Percentiles rank a stretch among this genome's conserved stretches.
These are phyloP conservation scores for Yamadazyma paraphyllophila DNA, from an alignment of 805 yeast genomes.

Conservation along the genomic window DNA sequence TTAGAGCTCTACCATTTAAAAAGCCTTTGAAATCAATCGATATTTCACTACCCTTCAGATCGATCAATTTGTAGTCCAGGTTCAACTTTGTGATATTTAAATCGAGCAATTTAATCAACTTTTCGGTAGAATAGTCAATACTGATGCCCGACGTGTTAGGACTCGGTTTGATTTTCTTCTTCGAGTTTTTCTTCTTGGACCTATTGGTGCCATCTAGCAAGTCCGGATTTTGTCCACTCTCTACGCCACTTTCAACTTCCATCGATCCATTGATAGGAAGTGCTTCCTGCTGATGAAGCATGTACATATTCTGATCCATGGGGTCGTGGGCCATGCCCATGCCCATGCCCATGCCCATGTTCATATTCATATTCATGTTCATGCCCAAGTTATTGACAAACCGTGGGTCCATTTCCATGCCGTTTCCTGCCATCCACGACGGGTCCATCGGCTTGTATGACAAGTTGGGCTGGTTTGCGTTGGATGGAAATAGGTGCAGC, in stretches of 20 bases:
- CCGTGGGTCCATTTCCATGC: background rate
- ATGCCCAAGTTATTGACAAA: background rate
- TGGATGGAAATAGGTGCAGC: slow-evolving; percentile 1
- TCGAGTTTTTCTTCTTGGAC: slow-evolving; percentile 2
- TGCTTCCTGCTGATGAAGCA: background rate
- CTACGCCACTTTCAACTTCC: slow-evolving; percentile 4
- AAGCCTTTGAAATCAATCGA: slow-evolving; percentile 32
- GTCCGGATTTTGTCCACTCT: background rate
- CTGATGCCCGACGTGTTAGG: slow-evolving; percentile 8
- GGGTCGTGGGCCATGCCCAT: background rate
- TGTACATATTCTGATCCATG: slow-evolving; percentile 1
- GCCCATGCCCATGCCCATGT: background rate
- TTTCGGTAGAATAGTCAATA: slow-evolving; percentile 27
- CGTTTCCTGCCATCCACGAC: background rate
- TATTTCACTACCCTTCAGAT: slow-evolving; percentile 27
- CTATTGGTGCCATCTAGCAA: slow-evolving; percentile 1
- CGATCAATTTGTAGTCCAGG: slow-evolving; percentile 26
- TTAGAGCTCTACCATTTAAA: slow-evolving; percentile 41
- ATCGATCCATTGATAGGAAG: background rate
- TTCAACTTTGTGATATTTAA: slow-evolving; percentile 19
- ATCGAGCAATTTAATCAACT: slow-evolving; percentile 28
- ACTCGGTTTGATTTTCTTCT: slow-evolving; percentile 15
- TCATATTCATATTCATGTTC: background rate
- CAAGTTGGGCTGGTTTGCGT: background rate
- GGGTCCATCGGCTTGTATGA: background rate